phyloP scores from a whole-genome alignment of 164 flowering plant species.

The Tinospora cordifolia region DNA sequence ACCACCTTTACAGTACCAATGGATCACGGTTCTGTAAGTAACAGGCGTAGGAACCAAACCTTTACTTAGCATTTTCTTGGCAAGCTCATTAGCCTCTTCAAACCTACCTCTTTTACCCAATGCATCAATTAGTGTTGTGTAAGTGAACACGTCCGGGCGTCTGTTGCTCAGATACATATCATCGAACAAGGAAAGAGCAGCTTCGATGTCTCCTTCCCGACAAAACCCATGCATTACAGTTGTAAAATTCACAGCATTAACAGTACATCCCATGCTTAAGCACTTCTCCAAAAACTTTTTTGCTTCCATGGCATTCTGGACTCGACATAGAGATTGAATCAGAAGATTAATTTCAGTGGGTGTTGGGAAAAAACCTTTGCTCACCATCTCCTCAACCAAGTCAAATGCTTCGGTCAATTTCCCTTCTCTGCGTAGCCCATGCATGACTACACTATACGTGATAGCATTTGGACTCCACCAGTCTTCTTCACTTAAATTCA shows the following conservation, averaged over 20 bases:
- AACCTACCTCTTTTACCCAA: conserved; percentile 61
- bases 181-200: conserved; percentile 77
- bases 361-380: conserved; percentile 59
- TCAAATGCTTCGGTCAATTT: conserved; percentile 70
- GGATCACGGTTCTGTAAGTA: conserved; percentile 69
- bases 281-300: conserved; percentile 72
- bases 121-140: conserved; percentile 66
- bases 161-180: conserved; percentile 86
- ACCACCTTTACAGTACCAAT: conserved; percentile 54
- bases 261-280: conserved; percentile 62
- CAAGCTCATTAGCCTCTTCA: conserved; percentile 65
- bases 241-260: conserved; percentile 74
- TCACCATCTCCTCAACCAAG: conserved; percentile 59
- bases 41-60: conserved; percentile 77
- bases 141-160: conserved; percentile 76
- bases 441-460: conserved; percentile 75
- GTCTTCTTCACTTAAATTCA: conserved; percentile 60
- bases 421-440: conserved; percentile 80
- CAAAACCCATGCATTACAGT: conserved; percentile 85
- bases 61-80: conserved; percentile 53
- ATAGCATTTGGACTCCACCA: conserved; percentile 92
- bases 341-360: conserved; percentile 73
- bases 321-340: conserved; percentile 57
- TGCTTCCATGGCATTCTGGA: conserved; percentile 48
- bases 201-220: conserved; percentile 51